Conservation (phyloP, 331 rosid genomes). For the Stylosanthes scabra region DNA sequence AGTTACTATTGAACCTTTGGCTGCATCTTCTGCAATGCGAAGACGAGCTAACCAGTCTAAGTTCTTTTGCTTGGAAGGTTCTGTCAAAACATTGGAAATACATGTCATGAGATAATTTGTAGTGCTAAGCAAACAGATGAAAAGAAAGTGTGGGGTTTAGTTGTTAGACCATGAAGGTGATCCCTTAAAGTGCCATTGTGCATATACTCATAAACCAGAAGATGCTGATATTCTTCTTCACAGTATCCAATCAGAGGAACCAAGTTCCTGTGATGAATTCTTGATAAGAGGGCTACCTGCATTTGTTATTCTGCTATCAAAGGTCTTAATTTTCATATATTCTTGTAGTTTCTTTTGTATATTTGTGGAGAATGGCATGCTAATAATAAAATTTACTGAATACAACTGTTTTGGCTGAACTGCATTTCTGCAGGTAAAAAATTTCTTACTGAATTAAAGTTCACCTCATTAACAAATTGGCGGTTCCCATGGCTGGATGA, state of each 20-base stretch:
- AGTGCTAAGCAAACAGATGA: conserved; percentile 17
- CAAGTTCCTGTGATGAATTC: conserved; percentile 89
- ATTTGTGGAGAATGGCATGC: neutral
- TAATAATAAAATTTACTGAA: conserved; percentile 23
- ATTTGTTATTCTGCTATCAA: conserved; percentile 33
- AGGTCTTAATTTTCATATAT: conserved; percentile 26
- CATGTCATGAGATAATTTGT: conserved; percentile 18
- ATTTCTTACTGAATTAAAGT: conserved; percentile 7
- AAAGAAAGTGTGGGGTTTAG: conserved; percentile 27
- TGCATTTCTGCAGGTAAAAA: conserved; percentile 7
- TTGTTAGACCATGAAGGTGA: conserved; percentile 67
- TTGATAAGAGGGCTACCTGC: conserved; percentile 83
- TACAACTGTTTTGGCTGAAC: conserved; percentile 21
- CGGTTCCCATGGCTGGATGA: conserved; percentile 63
- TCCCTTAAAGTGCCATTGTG: conserved; percentile 83
- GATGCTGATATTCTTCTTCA: conserved; percentile 70
- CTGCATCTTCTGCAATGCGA: conserved; percentile 79
- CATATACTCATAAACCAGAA: conserved; percentile 83
- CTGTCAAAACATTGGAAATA: conserved; percentile 51
- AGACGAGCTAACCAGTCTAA: conserved; percentile 81
- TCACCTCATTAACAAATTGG: conserved; percentile 80
- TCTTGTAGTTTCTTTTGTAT: neutral
- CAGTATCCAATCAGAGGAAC: conserved; percentile 86
- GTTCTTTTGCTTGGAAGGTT: conserved; percentile 47
- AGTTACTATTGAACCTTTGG: conserved; percentile 62